These are phyloP conservation scores for Verticillium albo-atrum DNA, from an alignment of 2,329 filamentous ascomycete genomes.

Conservation along the genomic window DNA sequence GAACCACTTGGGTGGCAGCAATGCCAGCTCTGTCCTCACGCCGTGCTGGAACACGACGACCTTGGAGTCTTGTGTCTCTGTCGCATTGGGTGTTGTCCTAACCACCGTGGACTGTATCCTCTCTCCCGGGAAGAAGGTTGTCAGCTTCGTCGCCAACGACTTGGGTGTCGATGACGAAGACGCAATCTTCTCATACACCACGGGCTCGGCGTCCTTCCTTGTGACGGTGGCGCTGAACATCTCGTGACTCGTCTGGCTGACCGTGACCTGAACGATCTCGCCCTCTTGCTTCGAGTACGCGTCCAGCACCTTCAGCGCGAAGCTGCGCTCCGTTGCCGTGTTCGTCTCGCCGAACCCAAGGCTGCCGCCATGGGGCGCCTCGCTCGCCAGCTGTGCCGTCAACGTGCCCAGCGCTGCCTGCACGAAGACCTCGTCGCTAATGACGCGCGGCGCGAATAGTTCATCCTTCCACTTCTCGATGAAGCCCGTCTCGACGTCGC, in stretches of 20 bases:
- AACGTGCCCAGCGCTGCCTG: constrained; percentile 72
- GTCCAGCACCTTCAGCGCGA: constrained; percentile 55
- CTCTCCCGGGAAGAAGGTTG: constrained; percentile 76
- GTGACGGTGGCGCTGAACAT: constrained; percentile 42
- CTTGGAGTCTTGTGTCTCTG: constrained; percentile 48
- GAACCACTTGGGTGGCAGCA: constrained; percentile 70
- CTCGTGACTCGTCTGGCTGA: constrained; percentile 43
- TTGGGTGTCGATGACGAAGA: constrained; percentile 17
- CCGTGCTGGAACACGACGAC: constrained; percentile 75
- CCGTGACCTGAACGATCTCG: constrained; percentile 50
- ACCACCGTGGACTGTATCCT: constrained; percentile 78
- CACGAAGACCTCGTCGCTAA: constrained; percentile 70
- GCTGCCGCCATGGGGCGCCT: constrained; percentile 39
- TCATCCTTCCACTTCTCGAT: constrained; percentile 83
- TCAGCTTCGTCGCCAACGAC: constrained; percentile 44
- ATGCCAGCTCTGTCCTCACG: constrained; percentile 51
- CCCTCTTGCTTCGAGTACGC: constrained; percentile 59
- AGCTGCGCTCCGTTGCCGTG: constrained; percentile 37
- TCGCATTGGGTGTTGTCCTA: constrained; percentile 30
- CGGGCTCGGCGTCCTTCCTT: constrained; percentile 33
- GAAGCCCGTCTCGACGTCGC: constrained; percentile 92
- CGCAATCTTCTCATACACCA: constrained; percentile 28
- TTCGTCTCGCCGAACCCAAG: constrained; percentile 50
- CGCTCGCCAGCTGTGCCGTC: constrained; percentile 3
- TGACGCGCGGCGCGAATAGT: constrained; percentile 62